Conservation (phyloP, 2,329 filamentous ascomycete genomes). For the Amylocarpus encephaloides region DNA sequence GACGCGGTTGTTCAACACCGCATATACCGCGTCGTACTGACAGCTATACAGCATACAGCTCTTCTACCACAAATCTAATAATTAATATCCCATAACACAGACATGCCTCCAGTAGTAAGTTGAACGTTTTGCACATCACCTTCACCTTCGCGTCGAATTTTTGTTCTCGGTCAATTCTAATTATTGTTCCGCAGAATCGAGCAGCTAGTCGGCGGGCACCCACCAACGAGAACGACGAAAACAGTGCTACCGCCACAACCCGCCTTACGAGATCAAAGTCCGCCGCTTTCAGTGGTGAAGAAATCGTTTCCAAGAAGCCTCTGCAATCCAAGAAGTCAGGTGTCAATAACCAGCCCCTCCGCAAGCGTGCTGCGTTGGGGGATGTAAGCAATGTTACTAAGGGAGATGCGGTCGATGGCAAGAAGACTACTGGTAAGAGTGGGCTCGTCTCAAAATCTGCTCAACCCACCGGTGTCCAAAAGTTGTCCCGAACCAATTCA, state of each 20-base stretch:
- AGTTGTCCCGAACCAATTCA: constrained; percentile 51
- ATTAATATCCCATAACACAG: constrained; percentile 29
- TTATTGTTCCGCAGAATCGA: constrained; percentile 47
- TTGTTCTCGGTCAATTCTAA: constrained; percentile 33
- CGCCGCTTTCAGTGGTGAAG: constrained; percentile 55
- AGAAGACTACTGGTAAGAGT: constrained; percentile 67
- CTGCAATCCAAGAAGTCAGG: constrained; percentile 65
- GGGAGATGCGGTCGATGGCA: constrained; percentile 61
- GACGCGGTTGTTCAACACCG: constrained; percentile 25
- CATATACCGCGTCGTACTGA: constrained; percentile 22
- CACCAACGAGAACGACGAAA: constrained; percentile 94
- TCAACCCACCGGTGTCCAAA: constrained; percentile 77
- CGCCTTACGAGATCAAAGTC: constrained; percentile 92
- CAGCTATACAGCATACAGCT: constrained; percentile 15
- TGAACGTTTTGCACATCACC: neutral
- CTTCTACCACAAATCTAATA: constrained; percentile 23
- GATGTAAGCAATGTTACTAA: constrained; percentile 96
- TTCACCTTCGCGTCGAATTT: neutral
- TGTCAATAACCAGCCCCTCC: constrained; percentile 44
- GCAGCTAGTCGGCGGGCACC: constrained; percentile 66
- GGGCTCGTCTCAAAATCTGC: constrained; percentile 73
- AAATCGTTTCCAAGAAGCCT: constrained; percentile 53
- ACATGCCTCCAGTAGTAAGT: constrained; percentile 51
- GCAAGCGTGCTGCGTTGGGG: constrained; percentile 79
- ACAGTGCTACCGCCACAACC: constrained; percentile 58